Evolutionary conservation across 2,329 filamentous ascomycete genomes (phyloP).

Genomic region (Tolypocladium pustulatum): DNA sequence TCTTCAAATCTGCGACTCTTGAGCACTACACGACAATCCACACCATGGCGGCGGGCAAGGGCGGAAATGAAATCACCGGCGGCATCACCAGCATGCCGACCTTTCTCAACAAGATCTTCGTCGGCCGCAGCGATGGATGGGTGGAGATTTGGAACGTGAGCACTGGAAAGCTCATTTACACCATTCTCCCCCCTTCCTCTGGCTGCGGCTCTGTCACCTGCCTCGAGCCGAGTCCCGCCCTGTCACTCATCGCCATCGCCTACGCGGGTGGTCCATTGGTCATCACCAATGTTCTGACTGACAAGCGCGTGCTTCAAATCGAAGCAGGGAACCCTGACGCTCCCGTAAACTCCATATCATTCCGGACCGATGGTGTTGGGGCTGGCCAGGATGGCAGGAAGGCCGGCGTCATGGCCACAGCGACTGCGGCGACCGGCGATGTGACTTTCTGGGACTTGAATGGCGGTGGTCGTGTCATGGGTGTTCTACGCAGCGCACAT

Average conservation of each 20-base stretch:
- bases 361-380: constrained; percentile 80
- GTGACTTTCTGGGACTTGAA: constrained; percentile 96
- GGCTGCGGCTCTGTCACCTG: constrained; percentile 76
- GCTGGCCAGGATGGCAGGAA: constrained; percentile 78
- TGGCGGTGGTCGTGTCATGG: constrained; percentile 73
- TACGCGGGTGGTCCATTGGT: constrained; percentile 70
- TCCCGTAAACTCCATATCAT: constrained; percentile 73
- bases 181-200: constrained; percentile 65
- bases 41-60: constrained; percentile 43
- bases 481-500: constrained; percentile 79
- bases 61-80: constrained; percentile 61
- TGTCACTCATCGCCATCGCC: constrained; percentile 80
- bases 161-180: constrained; percentile 84
- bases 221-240: constrained; percentile 69
- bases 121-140: constrained; percentile 75
- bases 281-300: constrained; percentile 72
- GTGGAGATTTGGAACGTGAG: constrained; percentile 98
- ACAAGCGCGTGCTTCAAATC: constrained; percentile 61
- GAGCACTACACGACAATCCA: constrained; percentile 87
- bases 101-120: constrained; percentile 91
- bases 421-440: constrained; percentile 69
- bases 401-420: constrained; percentile 89
- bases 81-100: constrained; percentile 84
- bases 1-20: constrained; percentile 75
- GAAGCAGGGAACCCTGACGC: constrained; percentile 54